phyloP scores from a whole-genome alignment of 2,329 filamentous ascomycete genomes.

The Diaporthe longicolla region DNA sequence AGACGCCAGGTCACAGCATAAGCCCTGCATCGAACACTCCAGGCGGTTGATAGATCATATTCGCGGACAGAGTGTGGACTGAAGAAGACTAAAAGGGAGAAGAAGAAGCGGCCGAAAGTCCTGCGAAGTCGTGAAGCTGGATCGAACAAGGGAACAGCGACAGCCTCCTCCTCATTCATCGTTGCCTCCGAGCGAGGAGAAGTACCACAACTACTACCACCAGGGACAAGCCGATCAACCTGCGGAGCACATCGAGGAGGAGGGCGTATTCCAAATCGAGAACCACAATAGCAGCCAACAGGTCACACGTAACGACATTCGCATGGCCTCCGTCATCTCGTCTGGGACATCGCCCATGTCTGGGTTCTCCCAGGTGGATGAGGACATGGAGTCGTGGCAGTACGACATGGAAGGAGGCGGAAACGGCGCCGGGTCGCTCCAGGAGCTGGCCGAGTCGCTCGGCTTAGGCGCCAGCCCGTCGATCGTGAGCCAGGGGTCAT shows the following conservation, averaged over 20 bases:
- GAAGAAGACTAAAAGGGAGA: background rate
- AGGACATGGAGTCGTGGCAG: constrained; percentile 50
- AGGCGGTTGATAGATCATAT: background rate
- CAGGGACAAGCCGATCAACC: background rate
- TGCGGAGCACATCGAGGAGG: background rate
- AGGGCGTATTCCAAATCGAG: background rate
- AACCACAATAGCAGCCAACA: background rate
- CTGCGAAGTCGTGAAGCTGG: constrained; percentile 29
- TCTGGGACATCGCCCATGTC: constrained; percentile 48
- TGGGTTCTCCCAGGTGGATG: constrained; percentile 42
- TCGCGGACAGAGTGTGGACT: background rate
- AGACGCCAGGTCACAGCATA: constrained; percentile 7
- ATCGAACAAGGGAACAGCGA: constrained; percentile 4
- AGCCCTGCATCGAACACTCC: background rate
- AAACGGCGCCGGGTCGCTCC: constrained; percentile 45
- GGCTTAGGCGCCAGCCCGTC: constrained; percentile 65
- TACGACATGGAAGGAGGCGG: constrained; percentile 46
- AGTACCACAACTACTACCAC: background rate
- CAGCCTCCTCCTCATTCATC: constrained; percentile 12
- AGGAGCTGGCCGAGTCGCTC: constrained; percentile 12
- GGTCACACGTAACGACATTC: constrained; percentile 14
- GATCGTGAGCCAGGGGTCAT: constrained; percentile 66
- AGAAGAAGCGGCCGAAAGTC: background rate
- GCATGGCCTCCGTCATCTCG: constrained; percentile 52
- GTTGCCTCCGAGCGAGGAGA: constrained; percentile 9